phyloP scores from a whole-genome alignment of 2,329 filamentous ascomycete genomes.

The Pseudovirgaria hyperparasitica region DNA sequence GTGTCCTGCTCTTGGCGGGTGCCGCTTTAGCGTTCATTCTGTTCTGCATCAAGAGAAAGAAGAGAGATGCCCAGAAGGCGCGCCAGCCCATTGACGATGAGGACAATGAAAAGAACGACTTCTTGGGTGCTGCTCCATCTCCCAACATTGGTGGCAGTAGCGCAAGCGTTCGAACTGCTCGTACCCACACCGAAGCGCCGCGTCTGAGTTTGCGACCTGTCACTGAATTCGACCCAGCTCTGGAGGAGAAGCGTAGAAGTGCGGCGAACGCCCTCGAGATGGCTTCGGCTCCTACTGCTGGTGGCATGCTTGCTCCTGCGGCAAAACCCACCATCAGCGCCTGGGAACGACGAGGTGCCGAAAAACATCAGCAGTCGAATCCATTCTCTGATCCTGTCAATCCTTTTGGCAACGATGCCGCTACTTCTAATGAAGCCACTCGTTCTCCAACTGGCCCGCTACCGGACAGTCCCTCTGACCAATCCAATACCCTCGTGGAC shows the following conservation, averaged over 20 bases:
- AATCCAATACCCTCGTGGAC: conserved; percentile 12
- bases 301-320: conserved; percentile 9
- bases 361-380: conserved; percentile 13
- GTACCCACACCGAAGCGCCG: conserved; percentile 49
- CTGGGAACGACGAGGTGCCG: conserved; percentile 26
- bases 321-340: conserved; percentile 17
- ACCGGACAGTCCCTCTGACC: conserved; percentile 11
- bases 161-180: conserved; percentile 29
- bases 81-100: conserved; percentile 30
- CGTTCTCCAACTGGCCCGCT: too few relatives aligned
- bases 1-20: conserved; percentile 55
- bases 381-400: conserved; percentile 44
- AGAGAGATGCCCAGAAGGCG: conserved; percentile 44
- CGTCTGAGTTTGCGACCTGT: conserved; percentile 74
- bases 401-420: conserved; percentile 45
- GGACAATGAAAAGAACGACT: conserved; percentile 57
- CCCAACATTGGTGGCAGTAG: conserved; percentile 16
- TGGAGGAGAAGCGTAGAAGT: conserved; percentile 33
- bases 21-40: conserved; percentile 50
- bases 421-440: conserved; percentile 16
- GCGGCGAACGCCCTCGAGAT: conserved; percentile 21
- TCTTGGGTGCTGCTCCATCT: conserved; percentile 15
- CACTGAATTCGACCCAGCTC: conserved; percentile 67
- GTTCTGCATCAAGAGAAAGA: conserved; percentile 57
- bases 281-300: conserved; percentile 15